Conservation (phyloP, 768 basidiomycete genomes). For the Suillus placidus region DNA sequence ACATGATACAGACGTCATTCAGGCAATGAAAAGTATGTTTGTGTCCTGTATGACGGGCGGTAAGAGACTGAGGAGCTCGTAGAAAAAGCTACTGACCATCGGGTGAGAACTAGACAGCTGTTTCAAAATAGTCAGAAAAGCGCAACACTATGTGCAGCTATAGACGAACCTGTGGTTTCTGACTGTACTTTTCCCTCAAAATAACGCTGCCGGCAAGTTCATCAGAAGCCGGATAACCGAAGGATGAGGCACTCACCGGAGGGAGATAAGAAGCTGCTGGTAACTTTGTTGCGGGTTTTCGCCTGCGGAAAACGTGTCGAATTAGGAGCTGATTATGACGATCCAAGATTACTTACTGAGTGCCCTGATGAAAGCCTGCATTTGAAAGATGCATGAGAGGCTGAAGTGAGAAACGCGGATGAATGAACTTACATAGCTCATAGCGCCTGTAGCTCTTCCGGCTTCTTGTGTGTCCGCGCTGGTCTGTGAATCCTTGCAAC, state of each 20-base stretch:
- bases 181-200: slow-evolving; percentile 50
- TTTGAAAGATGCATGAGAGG: neutral
- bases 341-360: slow-evolving; percentile 43
- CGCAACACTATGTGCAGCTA: neutral
- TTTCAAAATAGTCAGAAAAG: slow-evolving; percentile 12
- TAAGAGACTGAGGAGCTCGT: neutral
- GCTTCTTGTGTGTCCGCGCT: slow-evolving; percentile 74
- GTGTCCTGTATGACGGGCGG: slow-evolving; percentile 26
- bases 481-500: slow-evolving; percentile 81
- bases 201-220: slow-evolving; percentile 33
- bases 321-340: slow-evolving; percentile 2
- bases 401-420: neutral
- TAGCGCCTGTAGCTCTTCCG: slow-evolving; percentile 73
- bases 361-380: slow-evolving; percentile 58
- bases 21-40: slow-evolving; percentile 33
- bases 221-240: neutral
- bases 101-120: slow-evolving; percentile 47
- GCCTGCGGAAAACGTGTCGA: slow-evolving; percentile 27
- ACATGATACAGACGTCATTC: slow-evolving; percentile 7
- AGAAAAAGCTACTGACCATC: slow-evolving; percentile 37
- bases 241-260: slow-evolving; percentile 39
- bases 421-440: slow-evolving; percentile 64
- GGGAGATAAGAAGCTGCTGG: slow-evolving; percentile 46
- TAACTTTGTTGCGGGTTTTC: slow-evolving; percentile 55
- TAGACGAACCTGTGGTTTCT: slow-evolving; percentile 53